Evolutionary conservation across 179 eudicot genomes (phyloP), one percentile per base, ranked within the genome.

Genomic region (Beta macrorhiza): DNA sequence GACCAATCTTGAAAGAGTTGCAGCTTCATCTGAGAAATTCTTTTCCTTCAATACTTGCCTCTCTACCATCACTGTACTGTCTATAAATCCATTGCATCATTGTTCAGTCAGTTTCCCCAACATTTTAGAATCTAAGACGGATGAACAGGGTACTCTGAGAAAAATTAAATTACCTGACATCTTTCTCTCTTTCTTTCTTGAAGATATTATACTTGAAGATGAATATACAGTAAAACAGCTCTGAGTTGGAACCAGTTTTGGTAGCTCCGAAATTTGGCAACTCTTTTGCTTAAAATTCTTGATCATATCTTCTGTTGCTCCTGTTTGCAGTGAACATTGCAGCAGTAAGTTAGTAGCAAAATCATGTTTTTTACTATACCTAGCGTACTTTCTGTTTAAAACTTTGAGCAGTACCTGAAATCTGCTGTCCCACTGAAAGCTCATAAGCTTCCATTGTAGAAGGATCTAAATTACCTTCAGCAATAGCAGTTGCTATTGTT

Each of bases 381-480:
- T 29, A 11, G 16, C 55, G 1, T 56, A 52, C 5, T 12, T 67
- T 25, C 56, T 72, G 16, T 57, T 12, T 52, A 45, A 61, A 81
- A 32, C 67, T 49, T 82, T 17, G 49, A 6, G 72, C 64, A 11
- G 53, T 15, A 72, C 47, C 29, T 2, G 44, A 44, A 65, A 29
- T 0, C 25, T 77, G 20, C 29, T 61, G 79, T 74, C 76, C 80
- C 45, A 84, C 82, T 25, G 85, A 84, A 79, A 79, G 83, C 57
- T 89, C 79, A 76, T 85, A 92, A n/a, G 93, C 92, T 81, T 92
- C 84, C 98, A 92, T 90, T 76, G 93, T 89, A 63, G 71, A 80
- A 37, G 98, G 98, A 75, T 93, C 90, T 77, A 93, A 61, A 20
- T 85, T 82, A 72, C 96, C 96, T 85, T 87, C 84, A 64, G 96